Conservation (phyloP, 352 stramenopile species). For the Phytopythium boreale region DNA sequence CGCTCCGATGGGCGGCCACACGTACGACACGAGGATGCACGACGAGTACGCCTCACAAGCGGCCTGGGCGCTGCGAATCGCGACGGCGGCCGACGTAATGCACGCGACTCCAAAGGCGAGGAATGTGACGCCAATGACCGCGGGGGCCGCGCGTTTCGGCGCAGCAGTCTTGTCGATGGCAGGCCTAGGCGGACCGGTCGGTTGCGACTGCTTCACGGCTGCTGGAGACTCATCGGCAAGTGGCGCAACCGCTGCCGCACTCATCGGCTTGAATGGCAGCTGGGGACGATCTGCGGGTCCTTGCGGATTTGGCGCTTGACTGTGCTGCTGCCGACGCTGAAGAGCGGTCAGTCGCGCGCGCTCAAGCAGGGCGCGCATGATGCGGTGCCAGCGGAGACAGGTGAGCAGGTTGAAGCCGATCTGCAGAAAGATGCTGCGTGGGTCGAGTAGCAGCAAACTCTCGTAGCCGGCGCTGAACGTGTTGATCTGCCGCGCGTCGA, state of each 20-base stretch:
- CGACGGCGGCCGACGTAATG: slow-evolving; percentile 15
- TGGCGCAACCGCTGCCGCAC: background rate
- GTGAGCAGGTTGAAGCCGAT: slow-evolving; percentile 32
- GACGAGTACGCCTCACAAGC: slow-evolving; percentile 14
- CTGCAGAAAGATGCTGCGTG: slow-evolving; percentile 19
- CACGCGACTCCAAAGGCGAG: slow-evolving; percentile 21
- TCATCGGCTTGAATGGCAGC: background rate
- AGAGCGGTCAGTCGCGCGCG: background rate
- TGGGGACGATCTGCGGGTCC: background rate
- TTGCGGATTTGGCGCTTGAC: background rate
- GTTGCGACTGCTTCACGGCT: background rate
- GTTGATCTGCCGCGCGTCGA: slow-evolving; percentile 25
- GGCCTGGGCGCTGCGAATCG: slow-evolving; percentile 9
- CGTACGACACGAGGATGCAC: slow-evolving; percentile 6
- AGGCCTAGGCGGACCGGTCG: background rate
- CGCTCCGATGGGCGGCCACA: background rate
- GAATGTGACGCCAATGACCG: slow-evolving; percentile 18
- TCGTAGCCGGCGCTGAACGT: slow-evolving; percentile 33
- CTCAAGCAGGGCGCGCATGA: slow-evolving; percentile 16
- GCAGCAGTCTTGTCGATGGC: background rate
- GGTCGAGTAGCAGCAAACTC: slow-evolving; percentile 17
- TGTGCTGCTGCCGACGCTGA: slow-evolving; percentile 3
- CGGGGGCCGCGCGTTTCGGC: slow-evolving; percentile 14
- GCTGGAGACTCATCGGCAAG: background rate
- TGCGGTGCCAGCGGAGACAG: slow-evolving; percentile 23